These are phyloP conservation scores for Solanum rostratum DNA, from an alignment of 257 asterid species.

Conservation along the genomic window DNA sequence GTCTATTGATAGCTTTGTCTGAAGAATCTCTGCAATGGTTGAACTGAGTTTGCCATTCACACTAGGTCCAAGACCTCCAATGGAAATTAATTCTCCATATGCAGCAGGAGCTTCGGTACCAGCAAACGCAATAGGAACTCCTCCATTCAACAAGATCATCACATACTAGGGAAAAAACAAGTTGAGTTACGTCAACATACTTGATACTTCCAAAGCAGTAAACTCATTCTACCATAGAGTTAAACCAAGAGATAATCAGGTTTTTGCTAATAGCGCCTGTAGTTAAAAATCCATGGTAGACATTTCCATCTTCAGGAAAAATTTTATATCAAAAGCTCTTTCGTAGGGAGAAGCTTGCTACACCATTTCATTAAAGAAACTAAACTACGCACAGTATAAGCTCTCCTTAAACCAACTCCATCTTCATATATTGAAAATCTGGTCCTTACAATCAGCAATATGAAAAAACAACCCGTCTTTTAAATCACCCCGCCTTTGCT, in stretches of 20 bases:
- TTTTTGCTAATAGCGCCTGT: background rate
- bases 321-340: background rate
- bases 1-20: constrained; percentile 67
- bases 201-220: background rate
- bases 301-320: background rate
- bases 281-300: background rate
- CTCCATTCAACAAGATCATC: constrained; percentile 82
- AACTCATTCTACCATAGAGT: background rate
- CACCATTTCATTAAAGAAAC: background rate
- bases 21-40: constrained; percentile 77
- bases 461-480: background rate
- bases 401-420: background rate
- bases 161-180: constrained; percentile 41
- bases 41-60: constrained; percentile 75
- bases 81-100: constrained; percentile 75
- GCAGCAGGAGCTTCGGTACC: constrained; percentile 96
- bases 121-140: constrained; percentile 71
- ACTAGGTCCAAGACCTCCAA: constrained; percentile 69
- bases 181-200: background rate
- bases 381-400: background rate
- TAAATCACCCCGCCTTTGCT: background rate
- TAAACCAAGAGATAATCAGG: background rate
- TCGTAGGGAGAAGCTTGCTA: background rate
- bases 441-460: background rate
- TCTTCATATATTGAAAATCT: background rate